These are phyloP conservation scores for Exophiala calicioides DNA, from an alignment of 2,329 filamentous ascomycete genomes.

Conservation along the genomic window DNA sequence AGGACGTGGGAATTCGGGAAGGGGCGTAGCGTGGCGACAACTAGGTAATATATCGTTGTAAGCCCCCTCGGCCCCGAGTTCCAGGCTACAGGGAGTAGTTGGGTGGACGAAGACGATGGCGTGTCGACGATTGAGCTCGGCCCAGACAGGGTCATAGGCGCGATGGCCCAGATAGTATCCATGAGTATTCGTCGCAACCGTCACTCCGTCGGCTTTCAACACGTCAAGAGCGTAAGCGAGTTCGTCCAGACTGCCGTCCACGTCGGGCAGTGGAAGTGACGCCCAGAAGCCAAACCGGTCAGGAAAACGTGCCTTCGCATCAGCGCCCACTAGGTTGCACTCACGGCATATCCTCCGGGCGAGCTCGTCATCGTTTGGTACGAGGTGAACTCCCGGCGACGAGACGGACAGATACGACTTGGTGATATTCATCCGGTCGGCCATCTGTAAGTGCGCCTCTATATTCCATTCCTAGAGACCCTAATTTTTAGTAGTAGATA, in stretches of 20 bases:
- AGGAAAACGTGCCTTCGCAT: slow-evolving; percentile 26
- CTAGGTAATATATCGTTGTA: background rate
- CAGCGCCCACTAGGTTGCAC: slow-evolving; percentile 32
- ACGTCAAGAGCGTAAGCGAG: slow-evolving; percentile 43
- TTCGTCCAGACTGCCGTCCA: slow-evolving; percentile 49
- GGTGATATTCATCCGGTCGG: slow-evolving; percentile 49
- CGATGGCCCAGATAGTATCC: slow-evolving; percentile 55
- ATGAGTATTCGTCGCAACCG: slow-evolving; percentile 54
- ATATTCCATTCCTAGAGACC: slow-evolving; percentile 44
- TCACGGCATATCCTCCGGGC: slow-evolving; percentile 40
- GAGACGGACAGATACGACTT: slow-evolving; percentile 57
- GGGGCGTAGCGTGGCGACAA: slow-evolving; percentile 6
- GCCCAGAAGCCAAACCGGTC: slow-evolving; percentile 54
- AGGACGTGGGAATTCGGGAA: slow-evolving; percentile 11
- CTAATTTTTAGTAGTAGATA: slow-evolving; percentile 21
- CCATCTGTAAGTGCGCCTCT: slow-evolving; percentile 50
- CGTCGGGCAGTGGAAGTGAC: slow-evolving; percentile 53
- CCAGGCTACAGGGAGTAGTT: slow-evolving; percentile 36
- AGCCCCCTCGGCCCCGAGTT: background rate
- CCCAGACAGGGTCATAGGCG: slow-evolving; percentile 48
- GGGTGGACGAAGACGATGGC: slow-evolving; percentile 35
- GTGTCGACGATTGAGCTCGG: slow-evolving; percentile 19
- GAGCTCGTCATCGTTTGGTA: slow-evolving; percentile 36
- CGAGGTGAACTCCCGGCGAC: slow-evolving; percentile 53
- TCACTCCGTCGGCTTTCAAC: slow-evolving; percentile 53